Evolutionary conservation across 2,329 filamentous ascomycete species (phyloP).

Genomic region (Colletotrichum eleusines): DNA sequence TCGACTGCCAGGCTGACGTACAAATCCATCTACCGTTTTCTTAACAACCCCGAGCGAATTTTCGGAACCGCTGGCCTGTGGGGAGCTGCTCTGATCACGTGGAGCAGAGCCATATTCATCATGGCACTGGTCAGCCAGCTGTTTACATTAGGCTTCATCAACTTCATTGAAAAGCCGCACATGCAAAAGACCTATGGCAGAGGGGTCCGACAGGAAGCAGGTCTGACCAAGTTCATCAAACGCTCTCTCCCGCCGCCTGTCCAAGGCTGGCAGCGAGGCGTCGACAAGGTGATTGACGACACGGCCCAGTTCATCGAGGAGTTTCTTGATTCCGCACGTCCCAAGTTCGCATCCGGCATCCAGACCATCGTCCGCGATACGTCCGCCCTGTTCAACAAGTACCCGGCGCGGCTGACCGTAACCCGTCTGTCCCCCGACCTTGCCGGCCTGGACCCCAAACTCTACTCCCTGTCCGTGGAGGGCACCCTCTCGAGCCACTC

Average conservation of each 20-base stretch:
- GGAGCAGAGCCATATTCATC: constrained; percentile 87
- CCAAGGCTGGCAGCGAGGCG: constrained; percentile 84
- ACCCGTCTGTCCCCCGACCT: constrained; percentile 83
- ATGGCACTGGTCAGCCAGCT: constrained; percentile 89
- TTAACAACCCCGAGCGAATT: constrained; percentile 97
- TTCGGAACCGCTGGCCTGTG: constrained; percentile 95
- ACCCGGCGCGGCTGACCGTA: constrained; percentile 87
- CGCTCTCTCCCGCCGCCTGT: constrained; percentile 87
- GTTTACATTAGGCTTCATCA: constrained; percentile 87
- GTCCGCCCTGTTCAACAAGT: constrained; percentile 87
- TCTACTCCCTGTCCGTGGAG: constrained; percentile 82
- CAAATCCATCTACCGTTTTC: constrained; percentile 95
- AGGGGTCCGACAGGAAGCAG: constrained; percentile 86
- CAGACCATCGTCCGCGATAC: constrained; percentile 91
- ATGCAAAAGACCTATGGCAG: constrained; percentile 98
- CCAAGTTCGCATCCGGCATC: constrained; percentile 87
- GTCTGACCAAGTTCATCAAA: constrained; percentile 91
- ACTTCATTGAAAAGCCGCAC: constrained; percentile 93
- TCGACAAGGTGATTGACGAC: constrained; percentile 88
- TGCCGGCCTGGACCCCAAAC: constrained; percentile 80
- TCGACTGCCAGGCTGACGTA: constrained; percentile 91
- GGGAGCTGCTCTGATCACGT: constrained; percentile 94
- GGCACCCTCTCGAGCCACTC: constrained; percentile 69
- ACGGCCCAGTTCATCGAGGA: constrained; percentile 92
- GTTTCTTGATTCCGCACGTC: constrained; percentile 85